phyloP scores from a whole-genome alignment of 306 rosid species.

The Sechiopsis laciniata region DNA sequence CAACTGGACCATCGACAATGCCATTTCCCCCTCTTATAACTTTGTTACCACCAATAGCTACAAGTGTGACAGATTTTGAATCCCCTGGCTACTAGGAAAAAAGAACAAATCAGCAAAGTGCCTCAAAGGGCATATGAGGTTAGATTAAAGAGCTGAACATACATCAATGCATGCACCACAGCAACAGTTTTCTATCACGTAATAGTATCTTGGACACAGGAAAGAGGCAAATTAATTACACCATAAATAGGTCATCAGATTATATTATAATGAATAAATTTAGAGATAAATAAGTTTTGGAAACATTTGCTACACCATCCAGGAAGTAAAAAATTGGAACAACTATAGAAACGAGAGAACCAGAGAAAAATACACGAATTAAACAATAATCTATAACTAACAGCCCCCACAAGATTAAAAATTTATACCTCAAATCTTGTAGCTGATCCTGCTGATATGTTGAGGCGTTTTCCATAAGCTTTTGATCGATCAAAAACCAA shows the following conservation, averaged over 20 bases:
- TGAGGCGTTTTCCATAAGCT: conserved; percentile 81
- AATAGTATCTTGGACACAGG: conserved; percentile 13
- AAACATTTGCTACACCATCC: background rate
- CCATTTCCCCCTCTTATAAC: conserved; percentile 77
- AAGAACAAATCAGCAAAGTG: conserved; percentile 24
- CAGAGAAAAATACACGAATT: background rate
- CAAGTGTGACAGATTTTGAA: conserved; percentile 57
- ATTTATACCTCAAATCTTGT: conserved; percentile 74
- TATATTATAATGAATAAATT: background rate
- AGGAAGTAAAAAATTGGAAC: background rate
- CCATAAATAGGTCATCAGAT: background rate
- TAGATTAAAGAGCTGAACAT: conserved; percentile 7
- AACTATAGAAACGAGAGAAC: background rate
- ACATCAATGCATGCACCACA: background rate
- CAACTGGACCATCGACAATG: conserved; percentile 62
- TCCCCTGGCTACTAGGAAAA: conserved; percentile 76
- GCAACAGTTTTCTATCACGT: background rate
- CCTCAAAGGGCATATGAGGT: conserved; percentile 8
- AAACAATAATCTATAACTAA: conserved; percentile 12
- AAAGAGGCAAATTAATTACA: background rate
- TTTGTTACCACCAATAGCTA: conserved; percentile 70
- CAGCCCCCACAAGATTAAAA: conserved; percentile 17
- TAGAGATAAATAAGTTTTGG: background rate
- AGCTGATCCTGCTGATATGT: conserved; percentile 83
- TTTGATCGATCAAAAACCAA: conserved; percentile 72